Evolutionary conservation across 2,329 filamentous ascomycete genomes (phyloP).

Genomic region (Teratosphaeria pseudoeucalypti): DNA sequence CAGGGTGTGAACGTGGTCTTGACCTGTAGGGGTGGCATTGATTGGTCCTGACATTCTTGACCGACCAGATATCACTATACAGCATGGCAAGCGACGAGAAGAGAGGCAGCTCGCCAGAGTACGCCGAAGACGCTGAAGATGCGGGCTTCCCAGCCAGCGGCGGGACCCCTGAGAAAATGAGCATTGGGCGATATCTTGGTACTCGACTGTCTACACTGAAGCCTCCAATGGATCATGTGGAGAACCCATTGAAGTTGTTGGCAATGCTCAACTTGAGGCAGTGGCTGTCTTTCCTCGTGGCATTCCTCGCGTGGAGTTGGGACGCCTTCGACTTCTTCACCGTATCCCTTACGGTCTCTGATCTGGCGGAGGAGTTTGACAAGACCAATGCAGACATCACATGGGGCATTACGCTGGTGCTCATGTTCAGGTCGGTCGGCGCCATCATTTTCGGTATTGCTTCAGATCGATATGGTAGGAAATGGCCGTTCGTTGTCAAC

Average conservation of each 20-base stretch:
- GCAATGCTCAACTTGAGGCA: constrained; percentile 43
- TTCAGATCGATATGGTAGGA: constrained; percentile 24
- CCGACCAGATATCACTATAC: not conserved
- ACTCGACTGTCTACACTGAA: constrained; percentile 45
- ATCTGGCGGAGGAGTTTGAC: constrained; percentile 44
- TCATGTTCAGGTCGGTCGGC: constrained; percentile 53
- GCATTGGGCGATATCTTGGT: constrained; percentile 38
- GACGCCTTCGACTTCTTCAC: constrained; percentile 54
- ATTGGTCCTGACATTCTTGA: not conserved
- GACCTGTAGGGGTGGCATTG: not conserved
- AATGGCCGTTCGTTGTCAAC: constrained; percentile 47
- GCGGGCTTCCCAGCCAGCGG: constrained; percentile 8
- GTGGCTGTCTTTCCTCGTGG: constrained; percentile 46
- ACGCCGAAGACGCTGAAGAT: constrained; percentile 10
- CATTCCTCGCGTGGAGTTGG: constrained; percentile 43
- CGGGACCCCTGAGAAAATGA: constrained; percentile 23
- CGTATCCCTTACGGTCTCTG: constrained; percentile 45
- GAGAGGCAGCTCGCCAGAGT: constrained; percentile 2
- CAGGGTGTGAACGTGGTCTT: not conserved
- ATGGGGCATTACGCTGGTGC: constrained; percentile 46
- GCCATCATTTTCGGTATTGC: constrained; percentile 45
- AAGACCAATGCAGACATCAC: constrained; percentile 49
- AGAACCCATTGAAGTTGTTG: constrained; percentile 45
- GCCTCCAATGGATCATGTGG: constrained; percentile 45
- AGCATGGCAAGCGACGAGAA: constrained; percentile 9